Evolutionary conservation across 345 rosid species (phyloP).

Genomic region (Trapa bicornis): DNA sequence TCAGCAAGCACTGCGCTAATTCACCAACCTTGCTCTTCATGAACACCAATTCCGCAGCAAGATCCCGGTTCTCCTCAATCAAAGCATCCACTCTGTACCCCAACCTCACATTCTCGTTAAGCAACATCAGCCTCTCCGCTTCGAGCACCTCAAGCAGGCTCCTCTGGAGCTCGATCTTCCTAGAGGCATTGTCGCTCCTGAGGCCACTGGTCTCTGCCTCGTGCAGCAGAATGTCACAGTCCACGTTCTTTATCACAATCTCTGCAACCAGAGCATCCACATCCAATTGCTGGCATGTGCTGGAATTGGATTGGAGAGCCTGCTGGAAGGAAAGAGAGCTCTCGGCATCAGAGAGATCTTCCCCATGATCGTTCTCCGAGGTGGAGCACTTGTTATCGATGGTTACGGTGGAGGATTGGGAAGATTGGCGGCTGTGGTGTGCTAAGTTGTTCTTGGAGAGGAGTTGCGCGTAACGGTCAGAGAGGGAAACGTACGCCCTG

Average conservation of each 20-base stretch:
- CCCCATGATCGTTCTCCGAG: constrained; percentile 9
- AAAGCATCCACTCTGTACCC: constrained; percentile 31
- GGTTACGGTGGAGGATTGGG: constrained; percentile 6
- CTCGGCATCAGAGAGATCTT: constrained; percentile 23
- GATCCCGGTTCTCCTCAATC: constrained; percentile 40
- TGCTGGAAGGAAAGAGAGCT: constrained; percentile 38
- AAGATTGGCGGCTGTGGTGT: constrained; percentile 5
- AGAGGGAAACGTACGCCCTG: constrained; percentile 37
- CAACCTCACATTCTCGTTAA: constrained; percentile 43
- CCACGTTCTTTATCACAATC: constrained; percentile 41
- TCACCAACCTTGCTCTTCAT: constrained; percentile 51
- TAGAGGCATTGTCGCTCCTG: constrained; percentile 22
- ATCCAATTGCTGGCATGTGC: background rate
- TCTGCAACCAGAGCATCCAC: constrained; percentile 29
- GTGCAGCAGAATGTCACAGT: constrained; percentile 29
- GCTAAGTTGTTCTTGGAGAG: constrained; percentile 9
- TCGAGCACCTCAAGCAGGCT: constrained; percentile 52
- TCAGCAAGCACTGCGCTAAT: constrained; percentile 40
- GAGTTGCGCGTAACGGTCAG: constrained; percentile 25
- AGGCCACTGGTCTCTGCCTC: constrained; percentile 32
- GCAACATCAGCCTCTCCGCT: constrained; percentile 47
- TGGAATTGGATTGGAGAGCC: constrained; percentile 1
- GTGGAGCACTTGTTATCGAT: background rate
- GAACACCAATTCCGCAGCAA: constrained; percentile 38
- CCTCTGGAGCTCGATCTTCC: constrained; percentile 48